Percentiles rank a stretch among this genome's conserved stretches.
phyloP scores from a whole-genome alignment of 2,329 filamentous ascomycete genomes.

The Bimuria novae-zelandiae region DNA sequence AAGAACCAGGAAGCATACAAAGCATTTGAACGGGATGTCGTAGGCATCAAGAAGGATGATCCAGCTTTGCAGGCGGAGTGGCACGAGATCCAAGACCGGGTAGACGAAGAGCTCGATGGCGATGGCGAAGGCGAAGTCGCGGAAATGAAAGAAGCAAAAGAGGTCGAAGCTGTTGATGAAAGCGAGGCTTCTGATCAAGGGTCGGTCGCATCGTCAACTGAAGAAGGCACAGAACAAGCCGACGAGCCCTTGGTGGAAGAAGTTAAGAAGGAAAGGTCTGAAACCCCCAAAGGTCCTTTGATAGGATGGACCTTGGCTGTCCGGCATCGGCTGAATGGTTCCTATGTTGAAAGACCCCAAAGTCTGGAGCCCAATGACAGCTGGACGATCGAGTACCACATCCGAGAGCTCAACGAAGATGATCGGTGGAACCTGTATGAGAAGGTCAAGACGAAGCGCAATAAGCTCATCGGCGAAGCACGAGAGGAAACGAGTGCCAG shows the following conservation, averaged over 20 bases:
- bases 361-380: constrained; percentile 51
- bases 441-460: constrained; percentile 60
- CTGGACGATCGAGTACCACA: constrained; percentile 80
- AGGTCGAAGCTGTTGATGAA: neutral
- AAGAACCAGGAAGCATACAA: constrained; percentile 67
- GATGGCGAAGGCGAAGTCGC: constrained; percentile 27
- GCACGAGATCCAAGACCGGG: constrained; percentile 37
- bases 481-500: constrained; percentile 45
- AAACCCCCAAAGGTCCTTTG: constrained; percentile 46
- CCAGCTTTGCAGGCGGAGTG: constrained; percentile 36
- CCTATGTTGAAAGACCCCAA: constrained; percentile 65
- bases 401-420: constrained; percentile 59
- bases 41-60: constrained; percentile 47
- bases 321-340: constrained; percentile 72
- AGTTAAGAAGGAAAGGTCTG: constrained; percentile 9
- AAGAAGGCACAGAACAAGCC: constrained; percentile 1
- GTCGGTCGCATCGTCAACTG: neutral
- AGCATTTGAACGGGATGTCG: constrained; percentile 68
- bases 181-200: constrained; percentile 5
- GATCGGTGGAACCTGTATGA: constrained; percentile 27
- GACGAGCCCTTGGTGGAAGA: neutral
- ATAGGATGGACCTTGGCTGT: constrained; percentile 74
- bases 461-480: constrained; percentile 44
- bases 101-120: constrained; percentile 37
- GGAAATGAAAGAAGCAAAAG: constrained; percentile 23